Base-by-base conservation (phyloP, 1,284 basidiomycete species). In the Austroboletus novae-zelandiae region DNA sequence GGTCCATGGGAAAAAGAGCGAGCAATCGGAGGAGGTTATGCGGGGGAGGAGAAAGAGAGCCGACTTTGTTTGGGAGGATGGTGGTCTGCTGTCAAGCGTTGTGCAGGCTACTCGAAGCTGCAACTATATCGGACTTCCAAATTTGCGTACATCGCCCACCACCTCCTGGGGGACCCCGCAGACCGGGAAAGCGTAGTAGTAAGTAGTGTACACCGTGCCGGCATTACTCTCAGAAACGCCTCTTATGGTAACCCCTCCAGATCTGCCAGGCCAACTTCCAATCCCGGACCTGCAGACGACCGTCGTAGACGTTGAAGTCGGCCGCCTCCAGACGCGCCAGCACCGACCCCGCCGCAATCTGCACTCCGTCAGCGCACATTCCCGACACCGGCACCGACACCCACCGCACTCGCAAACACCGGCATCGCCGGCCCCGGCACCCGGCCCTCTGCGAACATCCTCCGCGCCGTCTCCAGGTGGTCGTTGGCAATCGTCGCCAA, bases 401-500 rank as follows among this genome's bases (percentile, higher is more conserved):
- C 57, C 63, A 93, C 92, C 57, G 83, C 89, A 51, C 81, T 73
- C 30, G 93, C 71, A 69, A 97, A 92, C 25, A 94, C 76, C 4
- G 90, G 87, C 76, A 91, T 80, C 25, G 81, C 89, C 47, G 70
- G 72, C 27, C 54, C 58, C 13, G 89, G 89, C 42, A 91, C 79
- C 60, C 74, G 81, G 25, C 80, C 81, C 31, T 72, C 79, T 53
- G 74, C 80, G 62, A 95, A 79, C 77, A 89, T 84, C 48, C 83
- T 80, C 40, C 91, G 79, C 3, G 93, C 91, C 3, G 92, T 94
- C 58, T 87, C 77, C 56, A 98, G 69, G 69, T 98, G 89, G 71
- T 96, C 93, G 72, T 96, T 94, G 36, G 93, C 94, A 17, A 90
- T 71, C 10, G 89, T 91, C 15, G 94, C 94, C 65, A 96, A 86